Evolutionary conservation across 225 moss, liverwort and hornwort genomes (phyloP), one percentile per base, ranked within the genome.

Genomic region (Pleurozium schreberi): DNA sequence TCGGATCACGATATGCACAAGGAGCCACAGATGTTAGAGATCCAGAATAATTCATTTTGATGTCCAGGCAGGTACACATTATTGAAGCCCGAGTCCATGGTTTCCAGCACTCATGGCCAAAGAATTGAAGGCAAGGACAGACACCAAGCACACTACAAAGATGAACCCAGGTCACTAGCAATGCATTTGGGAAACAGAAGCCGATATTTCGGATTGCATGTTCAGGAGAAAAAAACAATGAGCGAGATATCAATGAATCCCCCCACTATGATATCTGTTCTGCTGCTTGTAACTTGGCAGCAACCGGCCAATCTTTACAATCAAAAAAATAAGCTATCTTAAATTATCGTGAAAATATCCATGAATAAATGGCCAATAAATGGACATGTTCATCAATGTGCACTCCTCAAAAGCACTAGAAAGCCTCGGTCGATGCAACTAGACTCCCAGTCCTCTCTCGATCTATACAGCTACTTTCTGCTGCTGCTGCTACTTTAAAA

Each of bases 381-480:
- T 86, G 88, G 78, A 83, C 85, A 85, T 60, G 88, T 92, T 84
- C 85, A 75, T 84, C 85, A 82, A 87, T 85, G 68, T 20, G 55
- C 86, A 93, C 43, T 84, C 82, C 79, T 86, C 80, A 19, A 87
- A 77, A 76, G 83, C 84, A 80, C 63, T 67, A 84, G 36, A 77
- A 38, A 87, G 89, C 90, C 88, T 85, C 25, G 59, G 78, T 82
- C 55, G 50, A 87, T 77, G 85, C 12, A 53, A 63, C 71, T 65
- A 66, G 47, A 88, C 73, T 76, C 26, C 78, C 55, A 25, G 58
- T 85, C 90, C 85, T 90, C 62, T 73, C 82, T 81, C 21, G 58
- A 58, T 90, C 79, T 93, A 89, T 89, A 90, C 91, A 92, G 83
- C 93, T 90, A 82, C 84, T 49, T 80, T 71, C 81, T 81, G 60